Conservation (phyloP, 176 grass and related monocot species). For the Paspalum vaginatum region DNA sequence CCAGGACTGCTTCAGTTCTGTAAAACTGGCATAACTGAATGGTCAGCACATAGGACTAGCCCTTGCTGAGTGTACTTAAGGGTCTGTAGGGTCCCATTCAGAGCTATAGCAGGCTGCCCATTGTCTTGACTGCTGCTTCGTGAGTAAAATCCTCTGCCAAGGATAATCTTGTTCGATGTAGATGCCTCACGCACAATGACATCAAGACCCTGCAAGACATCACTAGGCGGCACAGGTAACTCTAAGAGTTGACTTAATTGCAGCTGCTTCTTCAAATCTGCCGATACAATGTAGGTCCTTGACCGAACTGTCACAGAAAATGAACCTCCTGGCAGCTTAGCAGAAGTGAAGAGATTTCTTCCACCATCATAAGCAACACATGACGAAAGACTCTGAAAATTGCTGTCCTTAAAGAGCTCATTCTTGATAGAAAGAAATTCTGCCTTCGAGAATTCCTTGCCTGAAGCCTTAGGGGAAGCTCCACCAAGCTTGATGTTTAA, state of each 20-base stretch:
- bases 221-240: conserved; percentile 54
- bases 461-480: conserved; percentile 37
- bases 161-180: conserved; percentile 43
- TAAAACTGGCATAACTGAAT: conserved; percentile 62
- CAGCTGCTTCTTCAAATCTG: conserved; percentile 57
- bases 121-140: background rate
- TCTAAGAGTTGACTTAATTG: conserved; percentile 51
- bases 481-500: conserved; percentile 51
- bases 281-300: conserved; percentile 43
- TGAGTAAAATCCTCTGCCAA: conserved; percentile 60
- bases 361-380: conserved; percentile 62
- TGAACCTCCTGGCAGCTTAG: conserved; percentile 41
- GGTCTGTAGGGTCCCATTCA: conserved; percentile 56
- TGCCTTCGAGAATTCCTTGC: conserved; percentile 50
- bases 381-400: conserved; percentile 40
- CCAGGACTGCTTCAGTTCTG: conserved; percentile 42
- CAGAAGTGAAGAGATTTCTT: conserved; percentile 53
- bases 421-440: conserved; percentile 59
- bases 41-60: conserved; percentile 52
- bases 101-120: conserved; percentile 37
- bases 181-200: conserved; percentile 61
- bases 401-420: conserved; percentile 53
- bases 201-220: conserved; percentile 66
- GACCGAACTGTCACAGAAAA: conserved; percentile 46
- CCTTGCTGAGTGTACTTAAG: conserved; percentile 52